Evolutionary conservation across 1,284 basidiomycete species (phyloP).

Genomic region (Uromyces viciae-fabae): DNA sequence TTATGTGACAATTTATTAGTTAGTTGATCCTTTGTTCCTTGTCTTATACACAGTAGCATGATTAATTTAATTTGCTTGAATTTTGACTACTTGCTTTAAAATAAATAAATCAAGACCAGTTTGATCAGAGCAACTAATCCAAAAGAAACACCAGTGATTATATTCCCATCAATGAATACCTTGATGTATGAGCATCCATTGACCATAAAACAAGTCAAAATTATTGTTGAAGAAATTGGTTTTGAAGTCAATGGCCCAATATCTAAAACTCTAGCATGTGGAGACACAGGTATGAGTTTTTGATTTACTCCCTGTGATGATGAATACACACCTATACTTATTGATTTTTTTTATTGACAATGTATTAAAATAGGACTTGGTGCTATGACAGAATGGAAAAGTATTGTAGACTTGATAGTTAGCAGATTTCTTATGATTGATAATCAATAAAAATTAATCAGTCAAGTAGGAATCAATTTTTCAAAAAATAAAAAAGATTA

Average conservation of each 20-base stretch:
- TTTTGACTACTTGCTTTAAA: too few relatives aligned
- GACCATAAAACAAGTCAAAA: conserved; percentile 72
- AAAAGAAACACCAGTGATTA: conserved; percentile 68
- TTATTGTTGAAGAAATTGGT: conserved; percentile 68
- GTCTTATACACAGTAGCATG: too few relatives aligned
- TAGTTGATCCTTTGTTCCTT: too few relatives aligned
- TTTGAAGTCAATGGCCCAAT: conserved; percentile 82
- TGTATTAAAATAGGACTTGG: conserved; percentile 64
- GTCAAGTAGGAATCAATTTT: too few relatives aligned
- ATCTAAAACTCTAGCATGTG: conserved; percentile 81
- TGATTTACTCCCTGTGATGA: conserved; percentile 60
- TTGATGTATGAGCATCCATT: conserved; percentile 95
- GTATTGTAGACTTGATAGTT: conserved; percentile 59
- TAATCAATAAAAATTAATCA: too few relatives aligned
- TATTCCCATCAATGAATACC: conserved; percentile 99
- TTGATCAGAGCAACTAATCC: conserved; percentile 80
- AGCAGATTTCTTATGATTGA: conserved; percentile 1
- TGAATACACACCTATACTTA: not conserved
- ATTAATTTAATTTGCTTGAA: too few relatives aligned
- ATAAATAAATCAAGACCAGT: conserved; percentile 65
- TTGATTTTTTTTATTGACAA: not conserved
- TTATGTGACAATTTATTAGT: conserved; percentile 86
- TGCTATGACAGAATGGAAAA: conserved; percentile 87
- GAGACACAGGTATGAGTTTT: conserved; percentile 83
- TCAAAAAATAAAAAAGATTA: too few relatives aligned